Conservation (phyloP, 2,329 filamentous ascomycete genomes). For the Fusarium concolor region DNA sequence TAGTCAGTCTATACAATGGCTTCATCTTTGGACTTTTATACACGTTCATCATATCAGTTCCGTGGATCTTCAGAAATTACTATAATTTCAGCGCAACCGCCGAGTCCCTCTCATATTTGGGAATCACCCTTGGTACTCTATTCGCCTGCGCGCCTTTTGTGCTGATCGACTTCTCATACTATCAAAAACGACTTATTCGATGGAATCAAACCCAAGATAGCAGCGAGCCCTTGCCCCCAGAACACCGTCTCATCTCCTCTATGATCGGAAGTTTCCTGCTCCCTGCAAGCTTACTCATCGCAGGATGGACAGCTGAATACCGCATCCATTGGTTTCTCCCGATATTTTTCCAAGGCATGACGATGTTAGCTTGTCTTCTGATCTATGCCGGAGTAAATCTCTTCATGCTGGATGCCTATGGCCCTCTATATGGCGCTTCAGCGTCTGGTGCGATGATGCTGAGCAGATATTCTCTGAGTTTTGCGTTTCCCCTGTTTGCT, state of each 20-base stretch:
- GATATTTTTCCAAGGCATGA: slow-evolving; percentile 21
- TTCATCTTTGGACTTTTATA: slow-evolving; percentile 33
- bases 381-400: slow-evolving; percentile 26
- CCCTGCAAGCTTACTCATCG: slow-evolving; percentile 4
- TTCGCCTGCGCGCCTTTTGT: slow-evolving; percentile 24
- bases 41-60: slow-evolving; percentile 31
- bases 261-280: slow-evolving; percentile 30
- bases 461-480: slow-evolving; percentile 26
- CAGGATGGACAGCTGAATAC: slow-evolving; percentile 30
- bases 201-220: slow-evolving; percentile 5
- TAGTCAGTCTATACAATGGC: slow-evolving; percentile 31
- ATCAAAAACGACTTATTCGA: slow-evolving; percentile 18
- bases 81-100: slow-evolving; percentile 5
- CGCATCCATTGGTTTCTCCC: slow-evolving; percentile 15
- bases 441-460: slow-evolving; percentile 32
- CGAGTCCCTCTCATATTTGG: slow-evolving; percentile 26
- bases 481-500: slow-evolving; percentile 26
- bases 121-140: slow-evolving; percentile 22
- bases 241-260: slow-evolving; percentile 25
- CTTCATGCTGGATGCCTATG: slow-evolving; percentile 32
- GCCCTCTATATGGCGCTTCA: slow-evolving; percentile 20
- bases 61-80: slow-evolving; percentile 27
- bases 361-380: slow-evolving; percentile 15
- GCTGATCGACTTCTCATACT: slow-evolving; percentile 27
- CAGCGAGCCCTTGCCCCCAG: background rate